Evolutionary conservation across 352 stramenopile genomes (phyloP).

Genomic region (Phytophthora aleatoria): DNA sequence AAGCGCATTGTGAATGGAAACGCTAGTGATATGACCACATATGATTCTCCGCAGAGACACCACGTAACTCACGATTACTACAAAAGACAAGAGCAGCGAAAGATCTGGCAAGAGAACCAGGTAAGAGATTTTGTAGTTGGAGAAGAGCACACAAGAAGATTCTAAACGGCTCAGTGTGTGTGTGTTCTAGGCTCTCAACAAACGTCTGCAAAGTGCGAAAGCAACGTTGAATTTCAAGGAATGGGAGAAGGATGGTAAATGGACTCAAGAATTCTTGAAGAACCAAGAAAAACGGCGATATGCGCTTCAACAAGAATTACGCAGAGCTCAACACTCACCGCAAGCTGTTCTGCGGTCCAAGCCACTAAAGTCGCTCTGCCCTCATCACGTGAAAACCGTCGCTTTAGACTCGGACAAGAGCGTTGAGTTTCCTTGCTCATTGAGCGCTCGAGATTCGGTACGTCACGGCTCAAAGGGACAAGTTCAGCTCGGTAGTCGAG

Average conservation of each 20-base stretch:
- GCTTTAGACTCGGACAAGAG: slow-evolving; percentile 10
- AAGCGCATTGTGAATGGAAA: slow-evolving; percentile 3
- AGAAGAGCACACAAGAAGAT: not conserved
- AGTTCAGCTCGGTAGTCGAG: slow-evolving; percentile 3
- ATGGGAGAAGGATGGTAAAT: slow-evolving; percentile 77
- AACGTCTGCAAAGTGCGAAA: slow-evolving; percentile 69
- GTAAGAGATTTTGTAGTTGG: slow-evolving; percentile 15
- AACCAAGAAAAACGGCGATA: slow-evolving; percentile 56
- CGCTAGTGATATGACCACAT: slow-evolving; percentile 19
- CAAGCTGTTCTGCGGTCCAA: slow-evolving; percentile 42
- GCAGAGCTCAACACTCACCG: slow-evolving; percentile 47
- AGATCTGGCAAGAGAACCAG: slow-evolving; percentile 82
- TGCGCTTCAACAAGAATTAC: slow-evolving; percentile 59
- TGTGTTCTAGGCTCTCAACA: slow-evolving; percentile 44
- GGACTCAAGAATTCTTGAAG: slow-evolving; percentile 71
- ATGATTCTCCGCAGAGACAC: slow-evolving; percentile 33
- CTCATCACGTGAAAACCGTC: slow-evolving; percentile 12
- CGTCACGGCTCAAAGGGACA: slow-evolving; percentile 23
- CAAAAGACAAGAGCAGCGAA: slow-evolving; percentile 68
- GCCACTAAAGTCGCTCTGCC: slow-evolving; percentile 30
- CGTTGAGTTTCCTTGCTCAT: not conserved
- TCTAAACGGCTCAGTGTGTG: slow-evolving; percentile 3
- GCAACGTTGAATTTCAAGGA: slow-evolving; percentile 67
- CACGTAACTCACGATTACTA: slow-evolving; percentile 48
- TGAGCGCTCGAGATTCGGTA: slow-evolving; percentile 8